phyloP scores from a whole-genome alignment of 1,139 yeast species.

The Tardiomyces digboiensis region DNA sequence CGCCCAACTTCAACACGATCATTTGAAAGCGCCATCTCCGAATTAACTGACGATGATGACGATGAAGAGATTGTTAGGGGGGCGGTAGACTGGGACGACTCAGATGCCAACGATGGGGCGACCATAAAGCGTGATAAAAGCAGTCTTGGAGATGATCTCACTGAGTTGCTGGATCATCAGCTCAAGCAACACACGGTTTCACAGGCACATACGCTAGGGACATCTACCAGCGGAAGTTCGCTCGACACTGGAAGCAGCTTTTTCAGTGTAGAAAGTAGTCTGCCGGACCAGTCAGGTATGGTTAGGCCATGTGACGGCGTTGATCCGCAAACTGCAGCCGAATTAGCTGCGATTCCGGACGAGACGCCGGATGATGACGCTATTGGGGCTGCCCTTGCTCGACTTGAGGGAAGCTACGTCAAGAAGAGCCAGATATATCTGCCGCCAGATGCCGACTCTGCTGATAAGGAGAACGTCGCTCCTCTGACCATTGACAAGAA shows the following conservation, averaged over 20 bases:
- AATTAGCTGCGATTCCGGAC: constrained; percentile 75
- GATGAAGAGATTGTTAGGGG: too few species aligned
- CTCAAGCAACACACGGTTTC: neutral
- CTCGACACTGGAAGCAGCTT: neutral
- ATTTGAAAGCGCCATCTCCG: neutral
- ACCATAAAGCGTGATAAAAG: neutral
- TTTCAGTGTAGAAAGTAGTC: neutral
- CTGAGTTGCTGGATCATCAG: neutral
- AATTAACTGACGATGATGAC: neutral
- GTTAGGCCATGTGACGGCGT: constrained; percentile 41
- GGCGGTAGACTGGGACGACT: neutral
- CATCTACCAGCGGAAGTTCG: neutral
- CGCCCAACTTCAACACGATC: neutral
- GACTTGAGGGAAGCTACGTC: constrained; percentile 57
- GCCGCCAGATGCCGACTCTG: neutral
- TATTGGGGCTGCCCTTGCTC: constrained; percentile 60
- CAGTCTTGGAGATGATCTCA: neutral
- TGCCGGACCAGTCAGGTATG: neutral
- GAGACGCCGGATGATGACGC: constrained; percentile 63
- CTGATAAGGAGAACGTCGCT: neutral
- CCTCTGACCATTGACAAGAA: neutral
- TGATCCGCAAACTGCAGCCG: constrained; percentile 52
- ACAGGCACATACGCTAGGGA: neutral
- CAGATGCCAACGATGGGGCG: neutral
- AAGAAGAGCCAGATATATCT: constrained; percentile 5